Conservation (phyloP, 1,139 yeast species). For the Hansenula anomala region DNA sequence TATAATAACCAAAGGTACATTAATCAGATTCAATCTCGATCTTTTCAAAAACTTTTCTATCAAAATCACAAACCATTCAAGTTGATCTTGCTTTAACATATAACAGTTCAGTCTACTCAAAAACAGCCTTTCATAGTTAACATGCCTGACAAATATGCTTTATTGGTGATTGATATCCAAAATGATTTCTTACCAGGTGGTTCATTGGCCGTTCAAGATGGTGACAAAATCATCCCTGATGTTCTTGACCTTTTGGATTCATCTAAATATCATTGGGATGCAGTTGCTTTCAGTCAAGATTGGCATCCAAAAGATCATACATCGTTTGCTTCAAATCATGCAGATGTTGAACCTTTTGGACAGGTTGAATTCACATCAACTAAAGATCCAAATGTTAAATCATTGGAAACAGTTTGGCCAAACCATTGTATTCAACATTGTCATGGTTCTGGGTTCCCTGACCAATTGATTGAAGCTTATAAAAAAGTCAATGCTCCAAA, state of each 20-base stretch:
- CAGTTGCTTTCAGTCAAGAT: constrained; percentile 73
- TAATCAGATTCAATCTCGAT: too few species aligned
- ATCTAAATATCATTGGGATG: constrained; percentile 45
- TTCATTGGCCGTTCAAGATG: constrained; percentile 65
- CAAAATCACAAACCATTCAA: too few species aligned
- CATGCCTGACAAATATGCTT: constrained; percentile 32
- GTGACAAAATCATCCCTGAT: constrained; percentile 51
- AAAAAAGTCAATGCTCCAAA: constrained; percentile 23
- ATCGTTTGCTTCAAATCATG: constrained; percentile 75
- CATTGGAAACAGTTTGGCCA: constrained; percentile 71
- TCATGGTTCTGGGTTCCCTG: constrained; percentile 61
- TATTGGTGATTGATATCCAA: constrained; percentile 76
- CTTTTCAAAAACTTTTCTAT: too few species aligned
- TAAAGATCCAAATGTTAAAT: constrained; percentile 26
- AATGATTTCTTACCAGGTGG: constrained; percentile 81
- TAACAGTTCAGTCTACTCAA: too few species aligned
- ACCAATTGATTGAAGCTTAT: constrained; percentile 31
- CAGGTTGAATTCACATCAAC: constrained; percentile 51
- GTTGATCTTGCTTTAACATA: too few species aligned
- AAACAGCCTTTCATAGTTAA: too few species aligned
- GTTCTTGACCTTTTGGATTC: constrained; percentile 40
- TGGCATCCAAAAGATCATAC: constrained; percentile 83
- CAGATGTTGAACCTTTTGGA: constrained; percentile 46
- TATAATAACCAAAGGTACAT: too few species aligned
- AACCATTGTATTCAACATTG: constrained; percentile 80